These are phyloP conservation scores for Debaryomyces coudertii DNA, from an alignment of 1,139 yeast genomes.

Conservation along the genomic window DNA sequence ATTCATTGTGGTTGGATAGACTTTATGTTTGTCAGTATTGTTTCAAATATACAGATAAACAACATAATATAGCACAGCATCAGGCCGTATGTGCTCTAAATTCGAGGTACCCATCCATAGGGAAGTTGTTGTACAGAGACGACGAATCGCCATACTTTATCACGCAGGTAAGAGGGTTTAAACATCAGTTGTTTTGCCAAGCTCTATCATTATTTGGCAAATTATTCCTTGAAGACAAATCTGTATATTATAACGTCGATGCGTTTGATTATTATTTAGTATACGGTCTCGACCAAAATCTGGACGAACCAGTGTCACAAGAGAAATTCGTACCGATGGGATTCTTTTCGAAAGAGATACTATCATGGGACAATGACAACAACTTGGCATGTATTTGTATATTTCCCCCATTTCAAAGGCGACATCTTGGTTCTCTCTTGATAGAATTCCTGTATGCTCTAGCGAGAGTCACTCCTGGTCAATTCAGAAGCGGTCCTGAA, in stretches of 20 bases:
- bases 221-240: constrained; percentile 87
- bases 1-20: constrained; percentile 56
- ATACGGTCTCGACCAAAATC: constrained; percentile 48
- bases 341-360: constrained; percentile 84
- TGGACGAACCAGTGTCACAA: not conserved
- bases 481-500: constrained; percentile 81
- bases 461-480: constrained; percentile 55
- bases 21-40: constrained; percentile 79
- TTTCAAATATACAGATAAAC: constrained; percentile 69
- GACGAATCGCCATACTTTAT: constrained; percentile 51
- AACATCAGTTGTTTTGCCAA: constrained; percentile 72
- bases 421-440: constrained; percentile 73
- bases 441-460: constrained; percentile 83
- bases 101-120: constrained; percentile 49
- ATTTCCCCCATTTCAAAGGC: constrained; percentile 89
- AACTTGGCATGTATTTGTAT: constrained; percentile 89
- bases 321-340: constrained; percentile 67
- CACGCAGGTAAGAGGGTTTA: constrained; percentile 65
- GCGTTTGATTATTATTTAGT: constrained; percentile 78
- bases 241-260: constrained; percentile 79
- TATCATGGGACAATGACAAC: constrained; percentile 77
- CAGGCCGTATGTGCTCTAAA: constrained; percentile 44
- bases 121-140: constrained; percentile 70
- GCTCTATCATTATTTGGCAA: constrained; percentile 83
- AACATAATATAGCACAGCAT: constrained; percentile 45